Conservation (phyloP, 768 basidiomycete species). For the Lactarius vividus region DNA sequence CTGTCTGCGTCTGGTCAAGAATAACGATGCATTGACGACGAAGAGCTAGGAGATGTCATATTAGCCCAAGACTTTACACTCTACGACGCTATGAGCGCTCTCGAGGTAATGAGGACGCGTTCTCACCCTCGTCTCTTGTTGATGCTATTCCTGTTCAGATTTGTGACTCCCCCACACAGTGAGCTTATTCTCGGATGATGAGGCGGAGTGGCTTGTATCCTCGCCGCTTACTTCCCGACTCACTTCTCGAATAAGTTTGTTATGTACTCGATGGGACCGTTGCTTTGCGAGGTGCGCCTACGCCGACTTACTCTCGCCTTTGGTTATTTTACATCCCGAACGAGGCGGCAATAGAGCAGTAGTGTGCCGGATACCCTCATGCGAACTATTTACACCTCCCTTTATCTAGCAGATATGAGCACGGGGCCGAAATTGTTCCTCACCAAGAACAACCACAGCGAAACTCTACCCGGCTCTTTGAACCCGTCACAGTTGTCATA, state of each 20-base stretch:
- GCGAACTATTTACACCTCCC: slow-evolving; percentile 81
- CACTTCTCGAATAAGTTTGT: slow-evolving; percentile 67
- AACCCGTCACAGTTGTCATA: slow-evolving; percentile 67
- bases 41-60: slow-evolving; percentile 60
- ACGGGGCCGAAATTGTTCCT: slow-evolving; percentile 44
- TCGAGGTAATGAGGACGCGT: slow-evolving; percentile 56
- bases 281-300: slow-evolving; percentile 65
- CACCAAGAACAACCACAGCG: slow-evolving; percentile 26
- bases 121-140: slow-evolving; percentile 23
- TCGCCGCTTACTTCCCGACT: slow-evolving; percentile 50
- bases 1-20: not conserved
- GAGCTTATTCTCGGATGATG: slow-evolving; percentile 51
- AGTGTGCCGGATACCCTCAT: slow-evolving; percentile 65
- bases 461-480: slow-evolving; percentile 51
- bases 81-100: slow-evolving; percentile 95
- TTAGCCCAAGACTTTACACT: slow-evolving; percentile 79
- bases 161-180: slow-evolving; percentile 85
- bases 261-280: slow-evolving; percentile 81
- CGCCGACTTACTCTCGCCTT: slow-evolving; percentile 10
- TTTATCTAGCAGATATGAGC: slow-evolving; percentile 29
- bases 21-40: slow-evolving; percentile 27
- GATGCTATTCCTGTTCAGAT: slow-evolving; percentile 50
- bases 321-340: slow-evolving; percentile 18
- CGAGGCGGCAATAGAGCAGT: slow-evolving; percentile 72
- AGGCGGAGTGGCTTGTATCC: slow-evolving; percentile 48